Conservation (phyloP, 2,329 filamentous ascomycete species). For the Penicillium italicum region DNA sequence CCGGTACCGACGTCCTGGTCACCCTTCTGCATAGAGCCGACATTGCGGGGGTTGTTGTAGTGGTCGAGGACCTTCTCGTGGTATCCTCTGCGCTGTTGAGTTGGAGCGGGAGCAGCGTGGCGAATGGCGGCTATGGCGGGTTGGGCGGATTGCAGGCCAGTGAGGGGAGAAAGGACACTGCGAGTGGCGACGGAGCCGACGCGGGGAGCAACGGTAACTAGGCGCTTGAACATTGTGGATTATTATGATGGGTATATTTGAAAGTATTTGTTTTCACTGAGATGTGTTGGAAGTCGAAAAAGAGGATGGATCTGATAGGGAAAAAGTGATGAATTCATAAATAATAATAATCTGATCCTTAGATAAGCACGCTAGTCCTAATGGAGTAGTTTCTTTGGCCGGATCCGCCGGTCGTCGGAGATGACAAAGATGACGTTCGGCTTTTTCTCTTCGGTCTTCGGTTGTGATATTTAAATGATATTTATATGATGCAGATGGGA, state of each 20-base stretch:
- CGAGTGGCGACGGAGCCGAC: slow-evolving; percentile 50
- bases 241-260: neutral
- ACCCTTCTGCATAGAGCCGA: slow-evolving; percentile 73
- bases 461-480: neutral
- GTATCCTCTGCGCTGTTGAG: slow-evolving; percentile 49
- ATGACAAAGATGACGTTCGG: slow-evolving; percentile 15
- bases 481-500: neutral
- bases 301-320: slow-evolving; percentile 21
- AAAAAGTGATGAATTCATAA: slow-evolving; percentile 27
- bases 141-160: slow-evolving; percentile 39
- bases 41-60: slow-evolving; percentile 75
- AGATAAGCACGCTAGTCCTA: slow-evolving; percentile 19
- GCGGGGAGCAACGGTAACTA: slow-evolving; percentile 52
- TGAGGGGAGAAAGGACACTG: slow-evolving; percentile 47
- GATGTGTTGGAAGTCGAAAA: slow-evolving; percentile 15
- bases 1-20: slow-evolving; percentile 84
- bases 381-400: slow-evolving; percentile 11
- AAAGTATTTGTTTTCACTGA: neutral
- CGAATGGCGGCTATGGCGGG: slow-evolving; percentile 43
- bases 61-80: slow-evolving; percentile 77
- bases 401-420: slow-evolving; percentile 25
- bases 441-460: neutral
- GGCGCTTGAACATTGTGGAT: slow-evolving; percentile 56
- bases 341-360: slow-evolving; percentile 31
- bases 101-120: slow-evolving; percentile 30